These are phyloP conservation scores for Ascochyta lentis DNA, from an alignment of 2,329 filamentous ascomycete genomes.

Conservation along the genomic window DNA sequence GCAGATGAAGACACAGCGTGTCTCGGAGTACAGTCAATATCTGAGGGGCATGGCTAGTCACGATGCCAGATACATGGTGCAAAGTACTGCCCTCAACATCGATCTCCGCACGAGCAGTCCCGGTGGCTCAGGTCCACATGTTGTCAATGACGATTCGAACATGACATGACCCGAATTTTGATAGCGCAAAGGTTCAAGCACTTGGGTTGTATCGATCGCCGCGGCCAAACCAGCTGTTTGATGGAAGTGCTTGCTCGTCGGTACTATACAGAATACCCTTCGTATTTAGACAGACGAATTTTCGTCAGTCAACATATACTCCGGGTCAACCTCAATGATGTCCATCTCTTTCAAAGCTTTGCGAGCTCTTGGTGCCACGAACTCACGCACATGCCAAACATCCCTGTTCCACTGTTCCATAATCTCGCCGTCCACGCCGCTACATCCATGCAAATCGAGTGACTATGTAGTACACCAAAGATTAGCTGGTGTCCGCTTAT, in stretches of 20 bases:
- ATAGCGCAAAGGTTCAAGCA: background rate
- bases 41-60: slow-evolving; percentile 26
- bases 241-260: background rate
- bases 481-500: slow-evolving; percentile 25
- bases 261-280: background rate
- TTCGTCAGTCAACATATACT: slow-evolving; percentile 24
- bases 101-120: background rate
- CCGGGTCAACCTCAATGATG: slow-evolving; percentile 44
- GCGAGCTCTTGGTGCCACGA: slow-evolving; percentile 28
- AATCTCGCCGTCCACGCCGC: slow-evolving; percentile 26
- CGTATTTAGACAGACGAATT: background rate
- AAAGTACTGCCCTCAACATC: slow-evolving; percentile 2
- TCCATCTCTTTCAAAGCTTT: slow-evolving; percentile 6
- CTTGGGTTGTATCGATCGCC: background rate
- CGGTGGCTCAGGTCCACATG: background rate
- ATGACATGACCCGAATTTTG: slow-evolving; percentile 1
- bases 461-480: slow-evolving; percentile 24
- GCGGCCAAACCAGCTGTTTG: background rate
- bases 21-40: slow-evolving; percentile 29
- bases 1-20: slow-evolving; percentile 29
- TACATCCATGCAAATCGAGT: slow-evolving; percentile 37
- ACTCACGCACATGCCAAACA: slow-evolving; percentile 34
- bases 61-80: slow-evolving; percentile 13
- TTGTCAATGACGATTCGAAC: background rate
- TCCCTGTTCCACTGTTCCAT: slow-evolving; percentile 32